Evolutionary conservation across 228 moss, liverwort and hornwort genomes (phyloP), one percentile per base, ranked within the genome.

Genomic region (Sphagnum magellanicum): DNA sequence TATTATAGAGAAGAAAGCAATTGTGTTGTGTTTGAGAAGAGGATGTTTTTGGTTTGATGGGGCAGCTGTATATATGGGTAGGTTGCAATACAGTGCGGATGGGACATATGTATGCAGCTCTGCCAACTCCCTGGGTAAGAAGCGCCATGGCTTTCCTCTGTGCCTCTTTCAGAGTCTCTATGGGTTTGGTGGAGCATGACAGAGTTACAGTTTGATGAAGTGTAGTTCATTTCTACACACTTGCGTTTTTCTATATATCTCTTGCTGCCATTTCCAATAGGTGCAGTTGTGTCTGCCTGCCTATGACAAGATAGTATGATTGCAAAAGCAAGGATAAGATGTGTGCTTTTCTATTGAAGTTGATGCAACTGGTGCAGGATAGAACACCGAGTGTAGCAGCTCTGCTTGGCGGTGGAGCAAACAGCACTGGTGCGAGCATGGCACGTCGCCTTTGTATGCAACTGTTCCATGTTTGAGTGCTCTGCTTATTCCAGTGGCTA

Each of bases 71-170:
- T 65, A 80, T 98, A 11, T 98, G 97, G 93, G 74, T 98, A 68
- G 88, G 97, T 15, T 98, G 97, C 75, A 98, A 93, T 59, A 85
- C 93, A 8, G 93, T 90, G 55, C 85, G 90, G n/a, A 71, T 98
- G 70, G 97, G 97, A 65, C 83, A 91, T 74, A 70, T 98, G 9
- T 90, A 90, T 78, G 91, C 91, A 60, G 85, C 93, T 55, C 85
- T 90, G 60, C 91, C 93, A 6, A 80, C 90, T 12, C 82, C 85
- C 73, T 98, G 85, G 81, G 95, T 96, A 81, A 77, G 84, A 76
- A 51, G 7, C 5, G 16, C 13, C 12, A 64, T 17, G 14, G 4
- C 63, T 16, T 12, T 55, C 9, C 12, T 55, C 55, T 8, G 12
- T 55, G 55, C 8, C 3, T 55, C 12, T 12, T 8, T 8, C 12